Evolutionary conservation across 176 grass and related monocot genomes (phyloP).

Genomic region (Phyllostachys edulis): DNA sequence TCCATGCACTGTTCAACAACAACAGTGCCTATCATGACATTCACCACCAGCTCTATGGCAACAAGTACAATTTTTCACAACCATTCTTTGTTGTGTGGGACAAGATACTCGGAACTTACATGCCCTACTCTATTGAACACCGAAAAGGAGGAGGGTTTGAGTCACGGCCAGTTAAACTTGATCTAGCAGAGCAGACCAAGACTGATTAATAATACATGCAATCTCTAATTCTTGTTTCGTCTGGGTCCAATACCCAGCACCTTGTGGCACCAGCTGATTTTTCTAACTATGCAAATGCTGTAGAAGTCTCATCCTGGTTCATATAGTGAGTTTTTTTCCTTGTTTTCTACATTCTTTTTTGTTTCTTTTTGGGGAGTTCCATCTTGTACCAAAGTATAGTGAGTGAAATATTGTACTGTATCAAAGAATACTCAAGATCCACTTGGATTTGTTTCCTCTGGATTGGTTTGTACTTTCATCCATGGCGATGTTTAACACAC

Average conservation of each 20-base stretch:
- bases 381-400: conserved; percentile 47
- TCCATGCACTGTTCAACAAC: conserved; percentile 65
- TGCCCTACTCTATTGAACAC: conserved; percentile 59
- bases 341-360: conserved; percentile 26
- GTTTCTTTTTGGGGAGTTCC: conserved; percentile 5
- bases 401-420: conserved; percentile 51
- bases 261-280: conserved; percentile 1
- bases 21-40: conserved; percentile 85
- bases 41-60: conserved; percentile 76
- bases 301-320: conserved; percentile 22
- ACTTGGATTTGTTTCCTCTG: conserved; percentile 31
- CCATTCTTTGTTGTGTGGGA: conserved; percentile 81
- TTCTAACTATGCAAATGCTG: conserved; percentile 33
- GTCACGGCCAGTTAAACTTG: conserved; percentile 53
- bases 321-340: conserved; percentile 35
- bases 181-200: conserved; percentile 20
- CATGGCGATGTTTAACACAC: conserved; percentile 1
- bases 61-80: conserved; percentile 89
- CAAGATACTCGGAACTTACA: conserved; percentile 72
- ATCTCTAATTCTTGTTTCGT: conserved; percentile 29
- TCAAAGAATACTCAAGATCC: conserved; percentile 38
- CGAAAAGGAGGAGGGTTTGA: conserved; percentile 65
- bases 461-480: conserved; percentile 27
- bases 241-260: conserved; percentile 1
- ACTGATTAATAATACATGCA: conserved; percentile 37